These are phyloP conservation scores for Chenopodium suecicum DNA, from an alignment of 148 eudicot genomes.

Conservation along the genomic window DNA sequence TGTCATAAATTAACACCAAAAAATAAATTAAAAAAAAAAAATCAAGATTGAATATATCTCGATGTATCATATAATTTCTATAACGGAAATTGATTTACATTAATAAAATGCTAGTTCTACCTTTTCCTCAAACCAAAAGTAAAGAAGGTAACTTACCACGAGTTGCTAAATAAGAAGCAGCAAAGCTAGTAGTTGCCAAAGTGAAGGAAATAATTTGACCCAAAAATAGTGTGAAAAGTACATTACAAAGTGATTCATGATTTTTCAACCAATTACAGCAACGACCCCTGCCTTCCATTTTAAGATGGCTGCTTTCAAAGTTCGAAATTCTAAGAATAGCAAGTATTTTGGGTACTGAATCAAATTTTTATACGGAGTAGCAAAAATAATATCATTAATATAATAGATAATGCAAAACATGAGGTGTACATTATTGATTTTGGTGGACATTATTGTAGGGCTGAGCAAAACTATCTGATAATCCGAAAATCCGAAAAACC, in stretches of 20 bases:
- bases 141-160: constrained; percentile 35
- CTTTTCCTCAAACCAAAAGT: no score
- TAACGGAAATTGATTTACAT: no score
- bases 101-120: no score
- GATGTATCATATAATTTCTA: no score
- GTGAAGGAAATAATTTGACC: constrained; percentile 66
- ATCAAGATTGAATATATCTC: background rate
- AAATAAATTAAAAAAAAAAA: background rate
- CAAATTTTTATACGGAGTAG: no score
- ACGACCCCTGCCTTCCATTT: constrained; percentile 18
- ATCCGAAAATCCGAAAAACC: no score
- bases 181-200: constrained; percentile 48
- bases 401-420: background rate
- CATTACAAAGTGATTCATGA: constrained; percentile 22
- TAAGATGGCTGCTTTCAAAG: background rate
- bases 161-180: constrained; percentile 48
- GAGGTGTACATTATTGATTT: no score
- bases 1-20: constrained; percentile 16
- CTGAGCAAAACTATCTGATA: no score
- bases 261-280: constrained; percentile 25
- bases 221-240: constrained; percentile 36
- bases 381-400: no score
- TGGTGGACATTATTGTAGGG: no score
- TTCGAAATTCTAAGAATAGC: background rate
- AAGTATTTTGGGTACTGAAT: background rate